Evolutionary conservation across 176 grass and related monocot genomes (phyloP), one percentile per base, ranked within the genome.

Genomic region (Avena atlantica): DNA sequence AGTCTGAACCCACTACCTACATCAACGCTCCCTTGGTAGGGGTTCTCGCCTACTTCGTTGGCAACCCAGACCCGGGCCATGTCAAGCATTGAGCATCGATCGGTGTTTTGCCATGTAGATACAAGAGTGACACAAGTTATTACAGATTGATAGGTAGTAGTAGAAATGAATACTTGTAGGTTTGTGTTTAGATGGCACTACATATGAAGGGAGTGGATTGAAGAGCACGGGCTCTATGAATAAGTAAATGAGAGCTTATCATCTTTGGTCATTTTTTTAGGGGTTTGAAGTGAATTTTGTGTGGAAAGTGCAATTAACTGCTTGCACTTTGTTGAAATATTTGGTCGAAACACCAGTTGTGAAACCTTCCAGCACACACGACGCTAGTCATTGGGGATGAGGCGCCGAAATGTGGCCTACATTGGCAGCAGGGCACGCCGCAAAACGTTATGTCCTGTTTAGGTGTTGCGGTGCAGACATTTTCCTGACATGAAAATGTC

Each of bases 11-110:
- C 0, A 94, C 96, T 70, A 98, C 96, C 20, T 98, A 98, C 69
- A 98, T 98, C 74, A 98, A 98, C 73, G 96, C 96, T 60, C 96
- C 93, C 3, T 83, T 98, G 27, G 93, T 98, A 16, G 93, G 96
- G 73, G 93, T 84, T 36, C 90, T 98, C 29, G 93, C 90, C 48
- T 96, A 94, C 82, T 92, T 98, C 52, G 87, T 90, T 84, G 90
- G 82, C 66, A 88, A 95, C 52, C 93, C 92, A 55, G 70, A 79
- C 55, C 77, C 67, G 5, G 81, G 81, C 0, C 69, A 73, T 24
- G 20, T 51, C 68, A 76, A 8, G 27, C 85, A 88, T 51, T 91
- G 81, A 87, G 58, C 25, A 50, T 40, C 6, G 56, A 40, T 40
- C 4, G 56, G 47, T n/a, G 17, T 21, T 10, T 79, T 69, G 23